A percentile compares a stretch with the other conserved stretches of the same genome.
Conservation (phyloP, 2,329 filamentous ascomycete genomes). For the Hypoxylon sp. region DNA sequence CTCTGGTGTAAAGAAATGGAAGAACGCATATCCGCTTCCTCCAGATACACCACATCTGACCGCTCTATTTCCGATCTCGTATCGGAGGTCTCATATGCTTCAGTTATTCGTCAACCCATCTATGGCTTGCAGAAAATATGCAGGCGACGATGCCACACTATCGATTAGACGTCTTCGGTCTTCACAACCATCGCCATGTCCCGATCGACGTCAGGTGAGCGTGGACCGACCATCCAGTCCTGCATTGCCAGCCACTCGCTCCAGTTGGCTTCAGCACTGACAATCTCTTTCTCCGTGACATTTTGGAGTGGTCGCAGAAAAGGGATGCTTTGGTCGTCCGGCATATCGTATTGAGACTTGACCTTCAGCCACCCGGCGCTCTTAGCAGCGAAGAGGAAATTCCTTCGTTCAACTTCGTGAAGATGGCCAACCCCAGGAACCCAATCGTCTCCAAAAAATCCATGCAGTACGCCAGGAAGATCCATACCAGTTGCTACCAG, state of each 20-base stretch:
- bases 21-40: slow-evolving; percentile 24
- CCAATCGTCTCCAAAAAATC: slow-evolving; percentile 98
- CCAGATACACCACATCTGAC: slow-evolving; percentile 23
- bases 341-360: slow-evolving; percentile 92
- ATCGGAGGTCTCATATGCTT: slow-evolving; percentile 13
- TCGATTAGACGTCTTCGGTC: slow-evolving; percentile 50
- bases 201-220: slow-evolving; percentile 69
- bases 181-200: slow-evolving; percentile 54
- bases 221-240: slow-evolving; percentile 96
- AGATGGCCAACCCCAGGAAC: slow-evolving; percentile 81
- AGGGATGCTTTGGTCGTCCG: slow-evolving; percentile 84
- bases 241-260: slow-evolving; percentile 97
- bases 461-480: slow-evolving; percentile 86
- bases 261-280: slow-evolving; percentile 87
- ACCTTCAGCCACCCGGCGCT: slow-evolving; percentile 90
- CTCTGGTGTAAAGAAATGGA: slow-evolving; percentile 27
- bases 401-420: slow-evolving; percentile 90
- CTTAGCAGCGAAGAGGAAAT: slow-evolving; percentile 96
- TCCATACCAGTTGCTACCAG: slow-evolving; percentile 94
- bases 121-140: slow-evolving; percentile 14
- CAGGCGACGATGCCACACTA: slow-evolving; percentile 9
- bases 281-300: slow-evolving; percentile 83
- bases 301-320: slow-evolving; percentile 88
- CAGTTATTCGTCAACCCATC: slow-evolving; percentile 5
- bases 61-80: slow-evolving; percentile 27